Percentiles rank a stretch among this genome's conserved stretches.
phyloP scores from a whole-genome alignment of 768 basidiomycete species.

The Crucibulum laeve region DNA sequence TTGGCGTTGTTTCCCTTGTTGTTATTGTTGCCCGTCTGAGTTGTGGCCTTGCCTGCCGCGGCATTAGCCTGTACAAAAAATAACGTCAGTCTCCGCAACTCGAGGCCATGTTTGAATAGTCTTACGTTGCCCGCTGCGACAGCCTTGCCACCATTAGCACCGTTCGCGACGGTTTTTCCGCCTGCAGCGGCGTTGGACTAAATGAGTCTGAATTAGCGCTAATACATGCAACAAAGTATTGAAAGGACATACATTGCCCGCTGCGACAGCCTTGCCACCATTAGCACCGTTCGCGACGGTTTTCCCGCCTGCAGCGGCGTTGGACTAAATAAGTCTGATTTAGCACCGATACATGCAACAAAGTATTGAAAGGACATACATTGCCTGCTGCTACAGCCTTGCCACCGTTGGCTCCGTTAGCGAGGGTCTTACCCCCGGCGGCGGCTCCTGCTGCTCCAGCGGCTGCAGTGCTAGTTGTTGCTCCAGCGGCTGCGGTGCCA shows the following conservation, averaged over 20 bases:
- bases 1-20: neutral
- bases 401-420: neutral
- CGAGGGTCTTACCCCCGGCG: neutral
- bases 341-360: too few species aligned
- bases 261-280: neutral
- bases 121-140: neutral
- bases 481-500: slow-evolving; percentile 3
- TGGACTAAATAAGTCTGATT: too few species aligned
- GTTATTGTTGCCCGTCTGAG: neutral
- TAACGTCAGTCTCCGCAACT: too few species aligned
- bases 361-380: neutral
- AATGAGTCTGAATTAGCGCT: too few species aligned
- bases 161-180: neutral
- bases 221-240: too few species aligned
- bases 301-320: neutral
- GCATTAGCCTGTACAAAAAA: neutral
- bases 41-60: neutral
- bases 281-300: neutral
- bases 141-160: neutral
- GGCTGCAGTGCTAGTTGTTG: slow-evolving; percentile 6
- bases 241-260: neutral
- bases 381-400: slow-evolving; percentile 3
- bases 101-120: neutral
- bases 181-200: neutral
- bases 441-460: slow-evolving; percentile 6